Conservation (phyloP, 2,329 filamentous ascomycete genomes). For the Aspergillus transmontanensis region DNA sequence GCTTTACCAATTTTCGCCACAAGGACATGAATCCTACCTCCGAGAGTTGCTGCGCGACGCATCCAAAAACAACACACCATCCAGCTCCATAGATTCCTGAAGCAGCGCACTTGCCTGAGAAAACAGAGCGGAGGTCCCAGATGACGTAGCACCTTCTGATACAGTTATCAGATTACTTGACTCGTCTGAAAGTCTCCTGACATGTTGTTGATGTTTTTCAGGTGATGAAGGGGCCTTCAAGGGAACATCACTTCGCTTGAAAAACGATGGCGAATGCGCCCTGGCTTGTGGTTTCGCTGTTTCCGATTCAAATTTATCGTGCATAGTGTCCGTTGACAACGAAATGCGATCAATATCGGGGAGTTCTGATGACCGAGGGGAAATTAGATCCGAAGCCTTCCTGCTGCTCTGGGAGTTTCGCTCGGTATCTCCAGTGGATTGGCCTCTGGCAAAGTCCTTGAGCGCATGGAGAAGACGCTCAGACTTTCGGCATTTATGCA, state of each 20-base stretch:
- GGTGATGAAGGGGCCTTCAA: not conserved
- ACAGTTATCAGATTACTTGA: slow-evolving; percentile 17
- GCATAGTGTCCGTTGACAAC: not conserved
- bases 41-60: slow-evolving; percentile 22
- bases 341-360: slow-evolving; percentile 7
- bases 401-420: not conserved
- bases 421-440: not conserved
- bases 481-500: slow-evolving; percentile 54
- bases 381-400: not conserved
- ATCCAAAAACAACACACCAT: slow-evolving; percentile 37
- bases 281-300: not conserved
- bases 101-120: slow-evolving; percentile 47
- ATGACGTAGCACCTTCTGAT: slow-evolving; percentile 12
- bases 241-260: not conserved
- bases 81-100: slow-evolving; percentile 42
- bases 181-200: slow-evolving; percentile 12
- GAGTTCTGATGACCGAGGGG: slow-evolving; percentile 8
- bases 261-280: slow-evolving; percentile 6
- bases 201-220: slow-evolving; percentile 14
- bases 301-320: not conserved
- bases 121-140: slow-evolving; percentile 34
- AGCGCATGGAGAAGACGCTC: slow-evolving; percentile 59
- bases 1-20: not conserved
- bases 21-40: slow-evolving; percentile 15
- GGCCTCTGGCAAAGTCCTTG: slow-evolving; percentile 50